A percentile compares a stretch with the other conserved stretches of the same genome.
Conservation (phyloP, 2,329 filamentous ascomycete species). For the Mollisia scopiformis region DNA sequence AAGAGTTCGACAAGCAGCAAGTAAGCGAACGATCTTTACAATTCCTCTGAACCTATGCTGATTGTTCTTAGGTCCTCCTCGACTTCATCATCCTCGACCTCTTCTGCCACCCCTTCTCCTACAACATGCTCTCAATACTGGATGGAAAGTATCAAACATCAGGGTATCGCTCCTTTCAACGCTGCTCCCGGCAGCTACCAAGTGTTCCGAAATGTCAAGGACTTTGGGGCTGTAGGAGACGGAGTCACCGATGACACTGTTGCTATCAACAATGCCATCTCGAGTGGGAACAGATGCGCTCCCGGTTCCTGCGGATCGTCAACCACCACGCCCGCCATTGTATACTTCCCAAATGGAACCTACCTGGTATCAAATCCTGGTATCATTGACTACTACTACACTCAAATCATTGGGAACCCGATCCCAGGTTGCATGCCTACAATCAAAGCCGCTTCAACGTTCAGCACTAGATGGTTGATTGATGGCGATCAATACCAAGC, state of each 20-base stretch:
- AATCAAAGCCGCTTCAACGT: conserved; percentile 71
- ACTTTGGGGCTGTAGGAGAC: conserved; percentile 40
- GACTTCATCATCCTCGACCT: not conserved
- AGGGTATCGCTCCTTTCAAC: conserved; percentile 1
- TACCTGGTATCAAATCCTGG: conserved; percentile 32
- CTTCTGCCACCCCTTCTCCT: not conserved
- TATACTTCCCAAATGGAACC: conserved; percentile 33
- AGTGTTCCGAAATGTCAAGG: conserved; percentile 11
- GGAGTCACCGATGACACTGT: conserved; percentile 76
- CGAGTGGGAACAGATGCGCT: conserved; percentile 32
- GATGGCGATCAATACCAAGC: conserved; percentile 67
- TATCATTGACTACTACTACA: conserved; percentile 27
- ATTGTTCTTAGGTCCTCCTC: not conserved
- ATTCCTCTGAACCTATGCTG: not conserved
- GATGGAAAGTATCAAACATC: not conserved
- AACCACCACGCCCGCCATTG: conserved; percentile 48
- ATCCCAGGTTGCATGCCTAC: conserved; percentile 56
- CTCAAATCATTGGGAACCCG: conserved; percentile 33
- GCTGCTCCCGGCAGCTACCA: conserved; percentile 5
- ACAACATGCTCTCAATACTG: not conserved
- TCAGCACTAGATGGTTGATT: conserved; percentile 76
- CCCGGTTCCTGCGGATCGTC: conserved; percentile 53
- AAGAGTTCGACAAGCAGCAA: not conserved
- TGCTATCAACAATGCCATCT: conserved; percentile 70
- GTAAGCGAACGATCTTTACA: not conserved